phyloP scores from a whole-genome alignment of 2,329 filamentous ascomycete genomes.

The Zalaria sp. region DNA sequence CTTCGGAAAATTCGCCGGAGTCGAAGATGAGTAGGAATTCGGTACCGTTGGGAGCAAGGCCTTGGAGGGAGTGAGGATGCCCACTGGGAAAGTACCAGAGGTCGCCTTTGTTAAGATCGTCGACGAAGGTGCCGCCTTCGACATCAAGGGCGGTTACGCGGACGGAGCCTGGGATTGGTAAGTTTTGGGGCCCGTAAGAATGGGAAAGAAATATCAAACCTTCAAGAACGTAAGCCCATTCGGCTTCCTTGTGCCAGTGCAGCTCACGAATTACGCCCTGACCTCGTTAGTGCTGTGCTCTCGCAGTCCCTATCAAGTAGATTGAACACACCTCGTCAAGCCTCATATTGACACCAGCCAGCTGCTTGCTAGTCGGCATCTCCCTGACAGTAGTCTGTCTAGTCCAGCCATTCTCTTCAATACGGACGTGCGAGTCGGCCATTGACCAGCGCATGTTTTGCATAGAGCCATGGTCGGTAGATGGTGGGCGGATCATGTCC shows the following conservation, averaged over 20 bases:
- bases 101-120: conserved; percentile 63
- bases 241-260: conserved; percentile 66
- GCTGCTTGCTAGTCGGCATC: conserved; percentile 50
- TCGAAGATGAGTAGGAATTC: conserved; percentile 53
- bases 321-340: conserved; percentile 35
- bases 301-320: too few relatives aligned
- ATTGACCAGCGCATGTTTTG: conserved; percentile 56
- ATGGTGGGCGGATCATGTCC: conserved; percentile 56
- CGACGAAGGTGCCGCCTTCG: conserved; percentile 63
- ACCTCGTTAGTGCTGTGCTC: too few relatives aligned
- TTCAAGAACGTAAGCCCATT: conserved; percentile 4
- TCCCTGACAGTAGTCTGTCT: conserved; percentile 57
- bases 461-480: conserved; percentile 57
- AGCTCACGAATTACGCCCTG: conserved; percentile 58
- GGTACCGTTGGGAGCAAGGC: conserved; percentile 41
- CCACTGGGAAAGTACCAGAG: conserved; percentile 72
- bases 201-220: too few relatives aligned
- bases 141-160: conserved; percentile 61
- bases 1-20: conserved; percentile 44
- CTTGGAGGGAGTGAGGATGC: conserved; percentile 64
- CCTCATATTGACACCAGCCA: conserved; percentile 68
- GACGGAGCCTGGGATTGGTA: conserved; percentile 36
- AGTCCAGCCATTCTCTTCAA: conserved; percentile 63
- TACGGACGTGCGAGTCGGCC: conserved; percentile 31
- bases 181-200: too few relatives aligned